A percentile compares a stretch with the other conserved stretches of the same genome.
phyloP scores from a whole-genome alignment of 805 yeast genomes.

The Wickerhamiella sergipiensis region DNA sequence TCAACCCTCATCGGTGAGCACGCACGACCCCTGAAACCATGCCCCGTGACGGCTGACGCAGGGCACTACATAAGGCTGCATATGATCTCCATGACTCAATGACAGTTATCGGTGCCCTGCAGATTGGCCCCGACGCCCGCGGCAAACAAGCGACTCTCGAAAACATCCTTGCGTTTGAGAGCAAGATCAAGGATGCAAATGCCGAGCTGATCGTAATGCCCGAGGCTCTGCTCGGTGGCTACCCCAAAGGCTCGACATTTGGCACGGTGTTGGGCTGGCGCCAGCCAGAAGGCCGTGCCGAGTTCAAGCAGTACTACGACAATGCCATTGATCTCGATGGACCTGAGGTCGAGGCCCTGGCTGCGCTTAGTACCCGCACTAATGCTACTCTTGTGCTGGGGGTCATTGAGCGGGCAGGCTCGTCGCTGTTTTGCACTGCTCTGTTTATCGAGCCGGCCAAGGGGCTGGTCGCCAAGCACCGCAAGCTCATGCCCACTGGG shows the following conservation, averaged over 20 bases:
- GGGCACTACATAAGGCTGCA: background rate
- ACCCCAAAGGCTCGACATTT: conserved; percentile 32
- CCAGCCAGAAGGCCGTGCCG: conserved; percentile 30
- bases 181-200: conserved; percentile 23
- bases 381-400: background rate
- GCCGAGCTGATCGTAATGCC: conserved; percentile 32
- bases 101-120: conserved; percentile 30
- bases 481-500: conserved; percentile 34
- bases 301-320: conserved; percentile 26
- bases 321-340: conserved; percentile 3
- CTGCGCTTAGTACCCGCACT: background rate
- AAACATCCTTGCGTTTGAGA: conserved; percentile 29
- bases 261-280: conserved; percentile 33
- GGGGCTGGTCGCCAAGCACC: conserved; percentile 31
- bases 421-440: conserved; percentile 27
- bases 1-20: no score
- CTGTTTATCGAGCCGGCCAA: conserved; percentile 28
- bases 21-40: no score
- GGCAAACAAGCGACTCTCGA: conserved; percentile 28
- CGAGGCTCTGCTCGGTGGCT: conserved; percentile 35
- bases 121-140: conserved; percentile 29
- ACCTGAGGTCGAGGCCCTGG: background rate
- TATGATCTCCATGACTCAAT: background rate
- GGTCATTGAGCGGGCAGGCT: background rate
- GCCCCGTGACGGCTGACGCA: background rate